A percentile compares a stretch with the other conserved stretches of the same genome.
phyloP scores from a whole-genome alignment of 2,329 filamentous ascomycete species.

The Myotisia sp. region DNA sequence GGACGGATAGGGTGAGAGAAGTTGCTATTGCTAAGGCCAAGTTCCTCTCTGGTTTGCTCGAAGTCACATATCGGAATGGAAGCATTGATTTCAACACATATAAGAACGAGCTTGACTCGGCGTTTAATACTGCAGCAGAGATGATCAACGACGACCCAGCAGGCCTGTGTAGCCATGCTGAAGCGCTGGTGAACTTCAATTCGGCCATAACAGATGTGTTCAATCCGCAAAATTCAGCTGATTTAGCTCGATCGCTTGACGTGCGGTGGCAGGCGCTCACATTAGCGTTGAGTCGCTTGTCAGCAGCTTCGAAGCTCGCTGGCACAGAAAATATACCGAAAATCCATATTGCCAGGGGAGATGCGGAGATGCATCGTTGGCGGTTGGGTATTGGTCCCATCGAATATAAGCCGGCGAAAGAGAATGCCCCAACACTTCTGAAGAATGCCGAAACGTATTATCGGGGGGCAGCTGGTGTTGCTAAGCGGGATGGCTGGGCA shows the following conservation, averaged over 20 bases:
- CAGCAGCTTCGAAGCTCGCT: constrained; percentile 38
- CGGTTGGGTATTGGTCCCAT: constrained; percentile 35
- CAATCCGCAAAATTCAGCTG: constrained; percentile 17
- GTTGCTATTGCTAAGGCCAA: constrained; percentile 41
- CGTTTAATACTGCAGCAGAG: constrained; percentile 29
- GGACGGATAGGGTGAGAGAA: constrained; percentile 35
- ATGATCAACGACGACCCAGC: constrained; percentile 33
- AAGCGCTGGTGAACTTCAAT: constrained; percentile 42
- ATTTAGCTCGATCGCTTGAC: constrained; percentile 19
- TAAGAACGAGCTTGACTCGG: constrained; percentile 29
- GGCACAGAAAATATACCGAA: constrained; percentile 36
- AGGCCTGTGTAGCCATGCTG: constrained; percentile 41
- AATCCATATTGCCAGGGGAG: constrained; percentile 42
- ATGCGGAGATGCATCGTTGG: constrained; percentile 41
- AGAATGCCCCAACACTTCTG: constrained; percentile 35
- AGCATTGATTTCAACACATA: constrained; percentile 41
- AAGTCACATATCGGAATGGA: constrained; percentile 41
- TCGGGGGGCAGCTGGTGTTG: constrained; percentile 36
- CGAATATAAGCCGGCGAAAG: constrained; percentile 28
- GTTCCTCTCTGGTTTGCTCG: constrained; percentile 43
- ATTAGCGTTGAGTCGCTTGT: constrained; percentile 37
- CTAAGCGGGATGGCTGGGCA: constrained; percentile 26
- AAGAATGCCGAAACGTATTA: constrained; percentile 47
- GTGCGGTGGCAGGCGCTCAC: constrained; percentile 41
- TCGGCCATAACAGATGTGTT: constrained; percentile 30